These are phyloP conservation scores for Phytophthora citrophthora DNA, from an alignment of 352 stramenopile genomes.

Conservation along the genomic window DNA sequence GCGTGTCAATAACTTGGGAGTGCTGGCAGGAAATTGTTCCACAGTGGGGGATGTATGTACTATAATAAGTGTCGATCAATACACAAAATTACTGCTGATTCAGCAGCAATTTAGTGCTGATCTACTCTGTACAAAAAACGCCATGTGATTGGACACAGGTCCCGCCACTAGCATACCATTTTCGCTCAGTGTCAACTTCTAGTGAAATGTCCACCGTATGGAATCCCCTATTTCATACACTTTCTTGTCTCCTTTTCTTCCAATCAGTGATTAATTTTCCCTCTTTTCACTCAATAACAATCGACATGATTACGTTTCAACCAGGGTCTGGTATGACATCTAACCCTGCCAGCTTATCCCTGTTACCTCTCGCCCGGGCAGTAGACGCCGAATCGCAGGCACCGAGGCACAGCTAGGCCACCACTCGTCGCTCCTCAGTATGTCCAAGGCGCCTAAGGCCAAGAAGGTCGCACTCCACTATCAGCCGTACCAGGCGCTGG, in stretches of 20 bases:
- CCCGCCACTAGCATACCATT: conserved; percentile 9
- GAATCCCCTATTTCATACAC: background rate
- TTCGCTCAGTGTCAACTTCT: conserved; percentile 34
- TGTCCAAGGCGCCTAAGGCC: conserved; percentile 84
- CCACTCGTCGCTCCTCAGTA: conserved; percentile 22
- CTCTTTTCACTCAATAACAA: conserved; percentile 7
- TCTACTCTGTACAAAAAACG: too few species aligned
- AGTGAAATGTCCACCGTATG: background rate
- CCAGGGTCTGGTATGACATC: conserved; percentile 14
- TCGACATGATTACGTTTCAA: conserved; percentile 8
- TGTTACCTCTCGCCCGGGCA: conserved; percentile 5
- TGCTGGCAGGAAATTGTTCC: too few species aligned
- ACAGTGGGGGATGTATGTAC: too few species aligned
- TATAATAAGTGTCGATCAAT: too few species aligned
- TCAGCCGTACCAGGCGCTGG: conserved; percentile 76
- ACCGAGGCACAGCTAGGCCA: conserved; percentile 10
- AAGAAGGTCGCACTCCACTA: conserved; percentile 81
- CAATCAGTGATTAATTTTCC: background rate
- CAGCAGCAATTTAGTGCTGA: too few species aligned
- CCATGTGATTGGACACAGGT: too few species aligned
- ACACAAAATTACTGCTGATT: too few species aligned
- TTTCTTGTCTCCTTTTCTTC: background rate
- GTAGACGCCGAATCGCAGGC: conserved; percentile 37
- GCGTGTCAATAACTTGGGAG: too few species aligned
- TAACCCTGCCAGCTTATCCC: background rate